Percentiles rank a stretch among this genome's conserved stretches.
Evolutionary conservation across 345 rosid genomes (phyloP).

Genomic region (Chamaenerion angustifolium): DNA sequence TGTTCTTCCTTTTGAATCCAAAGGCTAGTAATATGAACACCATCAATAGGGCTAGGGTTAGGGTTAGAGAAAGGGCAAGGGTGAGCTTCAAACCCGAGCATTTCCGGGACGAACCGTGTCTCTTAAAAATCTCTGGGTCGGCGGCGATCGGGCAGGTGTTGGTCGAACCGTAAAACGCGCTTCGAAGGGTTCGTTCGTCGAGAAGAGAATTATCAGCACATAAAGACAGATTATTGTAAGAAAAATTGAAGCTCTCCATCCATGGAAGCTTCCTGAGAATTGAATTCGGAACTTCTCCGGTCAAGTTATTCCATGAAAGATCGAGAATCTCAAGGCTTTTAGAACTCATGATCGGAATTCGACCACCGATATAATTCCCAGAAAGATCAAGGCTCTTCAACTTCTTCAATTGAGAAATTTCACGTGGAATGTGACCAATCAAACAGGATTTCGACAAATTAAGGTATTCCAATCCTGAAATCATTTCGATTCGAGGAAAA

Average conservation of each 20-base stretch:
- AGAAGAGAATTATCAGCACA: slow-evolving; percentile 40
- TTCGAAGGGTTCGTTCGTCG: slow-evolving; percentile 17
- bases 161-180: slow-evolving; percentile 47
- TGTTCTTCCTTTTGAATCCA: slow-evolving; percentile 45
- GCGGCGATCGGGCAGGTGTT: slow-evolving; percentile 89
- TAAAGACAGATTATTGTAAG: slow-evolving; percentile 74
- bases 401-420: slow-evolving; percentile 31
- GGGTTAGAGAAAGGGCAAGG: slow-evolving; percentile 57
- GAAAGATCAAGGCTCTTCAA: slow-evolving; percentile 68
- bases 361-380: slow-evolving; percentile 49
- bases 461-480: slow-evolving; percentile 45
- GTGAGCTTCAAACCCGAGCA: slow-evolving; percentile 18
- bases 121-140: slow-evolving; percentile 41
- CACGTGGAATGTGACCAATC: slow-evolving; percentile 47
- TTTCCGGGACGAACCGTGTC: slow-evolving; percentile 25
- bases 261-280: slow-evolving; percentile 36
- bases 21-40: slow-evolving; percentile 58
- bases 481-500: slow-evolving; percentile 39
- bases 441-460: slow-evolving; percentile 66
- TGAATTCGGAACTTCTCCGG: slow-evolving; percentile 57
- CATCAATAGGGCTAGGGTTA: slow-evolving; percentile 49
- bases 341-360: slow-evolving; percentile 31
- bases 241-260: slow-evolving; percentile 76
- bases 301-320: slow-evolving; percentile 67
- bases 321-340: slow-evolving; percentile 46